Evolutionary conservation across 2,329 filamentous ascomycete species (phyloP), one percentile per base, ranked within the genome.

Genomic region (Epichloe hybrida): DNA sequence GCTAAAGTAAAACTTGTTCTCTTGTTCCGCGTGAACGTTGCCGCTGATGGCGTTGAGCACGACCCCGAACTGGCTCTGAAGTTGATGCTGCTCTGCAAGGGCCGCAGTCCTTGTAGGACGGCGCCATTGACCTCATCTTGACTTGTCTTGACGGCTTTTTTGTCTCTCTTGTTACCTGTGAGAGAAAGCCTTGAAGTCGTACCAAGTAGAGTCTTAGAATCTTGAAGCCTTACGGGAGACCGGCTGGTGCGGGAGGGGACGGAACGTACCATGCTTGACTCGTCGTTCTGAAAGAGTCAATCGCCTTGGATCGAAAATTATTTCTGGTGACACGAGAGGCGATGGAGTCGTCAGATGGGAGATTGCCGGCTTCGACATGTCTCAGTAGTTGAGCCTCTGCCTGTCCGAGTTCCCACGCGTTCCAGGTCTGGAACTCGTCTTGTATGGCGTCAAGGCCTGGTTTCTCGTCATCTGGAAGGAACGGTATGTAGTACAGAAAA

Each of bases 261-360:
- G 5, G 23, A 39, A 37, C 36, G 8, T 36, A 51, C 50, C 50
- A 51, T 15, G 37, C 37, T 43, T 51, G n/a, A 37, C 44, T 44
- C n/a, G n/a, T n/a, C n/a, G n/a, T n/a, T 37, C 50, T 51, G 38
- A 48, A 51, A 44, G 34, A 34, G 3, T 7, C 37, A 8, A 51
- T 13, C 3, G 45, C 45, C 38, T 48, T 51, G 37, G 50, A 51
- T 6, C 50, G 44, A 39, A 39, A 51, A 21, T 51, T 38, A 8
- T 43, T 51, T 15, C 50, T 31, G 12, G 8, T 7, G n/a, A 48
- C 37, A 35, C 45, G 50, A 43, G 50, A 51, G 44, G 44, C 50
- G 39, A 48, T 17, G 1, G 50, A 51, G 27, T 48, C 44, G 50
- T 51, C 50, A 15, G 50, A 48, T 9, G 50, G 50, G 12, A 51